These are phyloP conservation scores for Cephaloascus fragrans DNA, from an alignment of 805 yeast genomes.

Conservation along the genomic window DNA sequence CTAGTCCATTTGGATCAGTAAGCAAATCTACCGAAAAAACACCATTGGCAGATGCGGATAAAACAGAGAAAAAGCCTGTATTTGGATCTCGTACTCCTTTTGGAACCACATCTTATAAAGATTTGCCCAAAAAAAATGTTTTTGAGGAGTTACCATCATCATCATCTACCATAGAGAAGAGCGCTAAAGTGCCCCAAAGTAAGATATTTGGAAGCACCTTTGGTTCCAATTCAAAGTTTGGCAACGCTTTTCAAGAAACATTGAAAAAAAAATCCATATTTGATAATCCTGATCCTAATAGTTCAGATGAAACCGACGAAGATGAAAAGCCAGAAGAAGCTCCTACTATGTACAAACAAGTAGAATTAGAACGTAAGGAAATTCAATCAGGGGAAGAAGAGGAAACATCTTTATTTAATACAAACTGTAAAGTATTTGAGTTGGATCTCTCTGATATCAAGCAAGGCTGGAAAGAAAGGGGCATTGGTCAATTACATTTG, in stretches of 20 bases:
- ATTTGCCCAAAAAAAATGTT: slow-evolving; percentile 11
- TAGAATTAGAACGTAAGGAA: slow-evolving; percentile 50
- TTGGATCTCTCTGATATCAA: slow-evolving; percentile 54
- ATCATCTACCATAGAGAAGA: slow-evolving; percentile 1
- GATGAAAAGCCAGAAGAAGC: slow-evolving; percentile 9
- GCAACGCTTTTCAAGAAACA: slow-evolving; percentile 47
- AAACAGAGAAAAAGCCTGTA: slow-evolving; percentile 11
- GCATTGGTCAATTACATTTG: slow-evolving; percentile 79
- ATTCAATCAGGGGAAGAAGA: slow-evolving; percentile 85
- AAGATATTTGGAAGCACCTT: slow-evolving; percentile 18
- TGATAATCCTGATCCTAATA: slow-evolving; percentile 25
- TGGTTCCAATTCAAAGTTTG: slow-evolving; percentile 37
- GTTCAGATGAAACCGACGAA: slow-evolving; percentile 16
- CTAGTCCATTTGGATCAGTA: slow-evolving; percentile 7
- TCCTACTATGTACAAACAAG: slow-evolving; percentile 38
- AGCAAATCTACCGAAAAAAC: slow-evolving; percentile 5
- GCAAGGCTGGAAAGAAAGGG: slow-evolving; percentile 94
- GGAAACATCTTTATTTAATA: slow-evolving; percentile 58
- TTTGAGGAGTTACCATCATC: slow-evolving; percentile 15
- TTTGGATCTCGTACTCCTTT: slow-evolving; percentile 38
- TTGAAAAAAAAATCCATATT: slow-evolving; percentile 47
- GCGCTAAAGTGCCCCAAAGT: slow-evolving; percentile 5
- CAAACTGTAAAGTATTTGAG: slow-evolving; percentile 72
- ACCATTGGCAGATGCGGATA: slow-evolving; percentile 4
- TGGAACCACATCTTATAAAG: slow-evolving; percentile 12